Conservation (phyloP, 1,139 yeast species). For the Yamadazyma triangularis region DNA sequence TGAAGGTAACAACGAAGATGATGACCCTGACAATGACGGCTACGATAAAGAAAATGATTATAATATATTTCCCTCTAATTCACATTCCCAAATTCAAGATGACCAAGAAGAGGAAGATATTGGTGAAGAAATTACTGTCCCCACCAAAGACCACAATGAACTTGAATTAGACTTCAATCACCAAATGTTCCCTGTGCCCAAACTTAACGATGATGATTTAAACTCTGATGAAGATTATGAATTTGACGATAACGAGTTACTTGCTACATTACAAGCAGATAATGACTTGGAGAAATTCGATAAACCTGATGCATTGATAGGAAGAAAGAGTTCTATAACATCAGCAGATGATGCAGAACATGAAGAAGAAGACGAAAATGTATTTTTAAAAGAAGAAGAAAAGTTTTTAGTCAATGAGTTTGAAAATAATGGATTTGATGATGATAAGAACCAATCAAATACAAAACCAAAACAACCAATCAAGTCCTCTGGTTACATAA, state of each 20-base stretch:
- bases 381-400: slow-evolving; percentile 44
- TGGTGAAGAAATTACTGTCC: slow-evolving; percentile 54
- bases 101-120: slow-evolving; percentile 51
- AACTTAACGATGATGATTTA: slow-evolving; percentile 47
- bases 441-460: slow-evolving; percentile 25
- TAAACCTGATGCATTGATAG: slow-evolving; percentile 6
- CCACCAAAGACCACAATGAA: slow-evolving; percentile 14
- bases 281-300: slow-evolving; percentile 50
- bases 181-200: slow-evolving; percentile 44
- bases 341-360: slow-evolving; percentile 41
- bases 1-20: slow-evolving; percentile 20
- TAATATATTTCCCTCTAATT: neutral
- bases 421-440: slow-evolving; percentile 47
- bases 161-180: slow-evolving; percentile 37
- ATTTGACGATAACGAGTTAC: slow-evolving; percentile 66
- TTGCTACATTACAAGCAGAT: slow-evolving; percentile 66
- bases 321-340: slow-evolving; percentile 41
- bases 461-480: slow-evolving; percentile 28
- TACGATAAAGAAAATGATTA: slow-evolving; percentile 1
- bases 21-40: slow-evolving; percentile 10
- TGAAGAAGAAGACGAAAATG: slow-evolving; percentile 50
- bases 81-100: slow-evolving; percentile 1
- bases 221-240: slow-evolving; percentile 68
- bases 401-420: slow-evolving; percentile 45
- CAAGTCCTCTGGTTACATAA: slow-evolving; percentile 12